Conservation (phyloP, 2,329 filamentous ascomycete genomes). For the Xylariales sp. region DNA sequence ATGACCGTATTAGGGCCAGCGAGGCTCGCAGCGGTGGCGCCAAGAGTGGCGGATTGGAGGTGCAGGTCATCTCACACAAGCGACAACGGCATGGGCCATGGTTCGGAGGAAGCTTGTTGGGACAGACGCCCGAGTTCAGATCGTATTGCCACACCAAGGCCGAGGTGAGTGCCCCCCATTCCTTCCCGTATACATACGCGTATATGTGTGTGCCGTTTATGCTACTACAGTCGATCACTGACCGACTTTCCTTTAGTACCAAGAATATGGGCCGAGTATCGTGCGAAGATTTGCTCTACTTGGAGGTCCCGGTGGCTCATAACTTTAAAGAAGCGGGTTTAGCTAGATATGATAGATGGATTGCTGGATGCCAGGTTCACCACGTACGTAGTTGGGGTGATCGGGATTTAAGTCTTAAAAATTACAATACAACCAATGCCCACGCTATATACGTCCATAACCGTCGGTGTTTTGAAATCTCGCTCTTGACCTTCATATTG, state of each 20-base stretch:
- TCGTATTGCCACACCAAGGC: constrained; percentile 98
- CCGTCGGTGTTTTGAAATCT: neutral
- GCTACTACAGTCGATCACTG: neutral
- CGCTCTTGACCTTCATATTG: neutral
- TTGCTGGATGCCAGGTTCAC: neutral
- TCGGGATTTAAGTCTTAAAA: constrained; percentile 10
- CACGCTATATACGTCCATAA: neutral
- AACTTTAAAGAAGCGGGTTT: constrained; percentile 37
- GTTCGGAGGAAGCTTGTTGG: constrained; percentile 96
- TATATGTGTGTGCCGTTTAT: neutral
- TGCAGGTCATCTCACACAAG: constrained; percentile 98
- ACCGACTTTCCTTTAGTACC: constrained; percentile 69
- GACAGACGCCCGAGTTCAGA: constrained; percentile 97
- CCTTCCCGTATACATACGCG: neutral
- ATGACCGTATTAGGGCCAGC: constrained; percentile 90
- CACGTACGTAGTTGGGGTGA: constrained; percentile 9
- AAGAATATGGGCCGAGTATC: constrained; percentile 96
- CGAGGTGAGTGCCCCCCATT: constrained; percentile 60
- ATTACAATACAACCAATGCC: neutral
- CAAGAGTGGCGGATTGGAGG: constrained; percentile 92
- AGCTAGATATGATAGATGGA: constrained; percentile 17
- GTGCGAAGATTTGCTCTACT: constrained; percentile 93
- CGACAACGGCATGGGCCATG: constrained; percentile 96
- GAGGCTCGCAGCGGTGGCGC: constrained; percentile 92
- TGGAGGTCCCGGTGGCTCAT: constrained; percentile 88